Evolutionary conservation across 83 land plant species (phyloP).

Genomic region (Picea mariana): DNA sequence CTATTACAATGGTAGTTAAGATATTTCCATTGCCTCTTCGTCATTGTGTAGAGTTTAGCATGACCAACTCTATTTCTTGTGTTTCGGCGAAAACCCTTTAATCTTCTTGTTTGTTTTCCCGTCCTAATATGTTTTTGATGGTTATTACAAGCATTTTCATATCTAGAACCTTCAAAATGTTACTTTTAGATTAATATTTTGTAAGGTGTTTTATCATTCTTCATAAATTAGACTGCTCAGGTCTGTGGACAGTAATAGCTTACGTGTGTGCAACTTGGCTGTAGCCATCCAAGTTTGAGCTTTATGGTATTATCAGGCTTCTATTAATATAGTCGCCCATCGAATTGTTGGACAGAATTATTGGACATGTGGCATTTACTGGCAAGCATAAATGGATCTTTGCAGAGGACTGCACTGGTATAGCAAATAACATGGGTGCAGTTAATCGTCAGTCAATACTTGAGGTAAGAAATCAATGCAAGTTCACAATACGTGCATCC

Average conservation of each 20-base stretch:
- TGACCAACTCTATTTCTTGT: too few species aligned
- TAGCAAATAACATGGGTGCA: background rate
- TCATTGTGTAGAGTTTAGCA: too few species aligned
- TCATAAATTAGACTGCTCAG: background rate
- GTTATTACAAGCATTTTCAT: too few species aligned
- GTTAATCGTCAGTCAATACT: background rate
- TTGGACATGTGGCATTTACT: constrained; percentile 16
- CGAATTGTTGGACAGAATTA: constrained; percentile 11
- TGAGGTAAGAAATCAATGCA: constrained; percentile 4
- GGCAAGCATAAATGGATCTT: constrained; percentile 17
- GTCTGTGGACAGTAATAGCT: background rate
- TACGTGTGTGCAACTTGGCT: background rate
- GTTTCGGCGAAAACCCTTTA: too few species aligned
- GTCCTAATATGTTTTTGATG: too few species aligned
- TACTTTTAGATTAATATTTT: too few species aligned
- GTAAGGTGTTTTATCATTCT: too few species aligned
- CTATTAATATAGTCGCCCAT: background rate
- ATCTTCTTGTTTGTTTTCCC: too few species aligned
- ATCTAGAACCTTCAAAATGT: too few species aligned
- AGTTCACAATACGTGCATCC: background rate
- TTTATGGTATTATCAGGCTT: background rate
- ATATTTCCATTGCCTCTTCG: background rate
- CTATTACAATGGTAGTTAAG: background rate
- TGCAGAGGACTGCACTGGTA: background rate
- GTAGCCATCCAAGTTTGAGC: background rate